Evolutionary conservation across 1,284 basidiomycete genomes (phyloP).

Genomic region (Lignosus rhinocerotis): DNA sequence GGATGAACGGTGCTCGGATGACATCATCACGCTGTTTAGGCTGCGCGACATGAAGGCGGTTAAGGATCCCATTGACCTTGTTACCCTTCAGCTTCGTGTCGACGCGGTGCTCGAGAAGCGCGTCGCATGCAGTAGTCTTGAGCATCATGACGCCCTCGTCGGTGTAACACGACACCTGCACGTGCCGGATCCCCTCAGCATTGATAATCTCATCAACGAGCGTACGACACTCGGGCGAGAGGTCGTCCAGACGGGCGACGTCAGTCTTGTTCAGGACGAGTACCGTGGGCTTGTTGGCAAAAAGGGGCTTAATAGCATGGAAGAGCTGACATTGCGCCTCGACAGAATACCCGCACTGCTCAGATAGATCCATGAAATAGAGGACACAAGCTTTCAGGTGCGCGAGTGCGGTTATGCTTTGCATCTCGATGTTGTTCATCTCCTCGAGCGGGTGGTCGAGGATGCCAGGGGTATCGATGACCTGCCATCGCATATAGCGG

Average conservation of each 20-base stretch:
- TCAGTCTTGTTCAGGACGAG: constrained; percentile 98
- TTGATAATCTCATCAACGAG: constrained; percentile 87
- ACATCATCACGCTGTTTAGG: constrained; percentile 88
- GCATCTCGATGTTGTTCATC: constrained; percentile 99
- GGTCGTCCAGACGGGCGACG: constrained; percentile 82
- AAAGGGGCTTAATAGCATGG: constrained; percentile 96
- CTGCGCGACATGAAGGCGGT: constrained; percentile 91
- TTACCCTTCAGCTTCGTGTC: constrained; percentile 92
- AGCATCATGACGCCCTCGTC: constrained; percentile 96
- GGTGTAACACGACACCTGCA: constrained; percentile 89
- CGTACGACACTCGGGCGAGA: constrained; percentile 70
- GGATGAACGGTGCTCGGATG: constrained; percentile 83
- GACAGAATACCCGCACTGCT: constrained; percentile 94
- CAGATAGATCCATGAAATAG: constrained; percentile 97
- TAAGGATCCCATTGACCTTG: constrained; percentile 88
- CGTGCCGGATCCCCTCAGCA: constrained; percentile 66
- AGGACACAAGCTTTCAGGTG: constrained; percentile 90
- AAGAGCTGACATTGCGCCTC: constrained; percentile 97
- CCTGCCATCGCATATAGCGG: constrained; percentile 97
- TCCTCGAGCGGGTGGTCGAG: constrained; percentile 94
- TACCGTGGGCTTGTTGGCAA: constrained; percentile 87
- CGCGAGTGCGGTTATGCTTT: constrained; percentile 94
- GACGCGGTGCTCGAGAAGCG: constrained; percentile 89
- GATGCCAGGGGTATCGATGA: constrained; percentile 94
- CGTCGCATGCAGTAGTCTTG: constrained; percentile 91